phyloP scores from a whole-genome alignment of 805 yeast genomes.

The Kockiozyma suomiensis region DNA sequence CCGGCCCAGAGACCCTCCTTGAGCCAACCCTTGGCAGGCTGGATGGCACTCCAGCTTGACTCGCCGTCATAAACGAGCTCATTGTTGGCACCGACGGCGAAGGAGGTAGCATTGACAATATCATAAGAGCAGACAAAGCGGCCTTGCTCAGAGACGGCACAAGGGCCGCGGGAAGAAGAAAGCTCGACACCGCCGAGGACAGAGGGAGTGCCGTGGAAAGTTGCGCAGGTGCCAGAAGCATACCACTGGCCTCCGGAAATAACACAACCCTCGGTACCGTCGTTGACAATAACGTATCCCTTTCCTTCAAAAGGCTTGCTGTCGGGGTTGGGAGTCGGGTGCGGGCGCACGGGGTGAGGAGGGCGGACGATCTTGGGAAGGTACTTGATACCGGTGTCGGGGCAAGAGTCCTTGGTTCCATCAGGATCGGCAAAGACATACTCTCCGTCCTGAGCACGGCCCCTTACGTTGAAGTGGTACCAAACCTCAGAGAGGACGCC shows the following conservation, averaged over 20 bases:
- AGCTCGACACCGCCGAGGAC: constrained; percentile 19
- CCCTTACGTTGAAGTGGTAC: constrained; percentile 78
- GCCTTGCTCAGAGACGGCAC: constrained; percentile 22
- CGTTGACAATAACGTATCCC: constrained; percentile 53
- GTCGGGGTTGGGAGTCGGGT: constrained; percentile 39
- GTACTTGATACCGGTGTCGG: constrained; percentile 65
- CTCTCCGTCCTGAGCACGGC: constrained; percentile 67
- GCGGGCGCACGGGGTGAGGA: constrained; percentile 33
- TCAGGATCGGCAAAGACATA: constrained; percentile 62
- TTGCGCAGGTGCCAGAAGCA: constrained; percentile 79
- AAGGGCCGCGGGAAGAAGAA: constrained; percentile 25
- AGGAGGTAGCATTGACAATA: constrained; percentile 18
- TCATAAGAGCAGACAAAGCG: constrained; percentile 23
- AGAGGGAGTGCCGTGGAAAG: constrained; percentile 53
- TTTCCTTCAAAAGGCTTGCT: constrained; percentile 43
- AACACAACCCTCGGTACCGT: constrained; percentile 65
- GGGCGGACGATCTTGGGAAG: constrained; percentile 61
- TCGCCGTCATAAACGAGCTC: constrained; percentile 23
- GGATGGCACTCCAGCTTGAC: constrained; percentile 19
- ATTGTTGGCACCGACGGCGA: constrained; percentile 23
- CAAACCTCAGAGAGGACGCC: constrained; percentile 65
- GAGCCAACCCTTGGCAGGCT: constrained; percentile 26
- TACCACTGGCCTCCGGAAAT: constrained; percentile 89
- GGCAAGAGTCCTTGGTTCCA: constrained; percentile 61
- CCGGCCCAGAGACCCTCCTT: constrained; percentile 30